Base-by-base conservation (phyloP, 208 protist species). In the Phytomonas francai region DNA sequence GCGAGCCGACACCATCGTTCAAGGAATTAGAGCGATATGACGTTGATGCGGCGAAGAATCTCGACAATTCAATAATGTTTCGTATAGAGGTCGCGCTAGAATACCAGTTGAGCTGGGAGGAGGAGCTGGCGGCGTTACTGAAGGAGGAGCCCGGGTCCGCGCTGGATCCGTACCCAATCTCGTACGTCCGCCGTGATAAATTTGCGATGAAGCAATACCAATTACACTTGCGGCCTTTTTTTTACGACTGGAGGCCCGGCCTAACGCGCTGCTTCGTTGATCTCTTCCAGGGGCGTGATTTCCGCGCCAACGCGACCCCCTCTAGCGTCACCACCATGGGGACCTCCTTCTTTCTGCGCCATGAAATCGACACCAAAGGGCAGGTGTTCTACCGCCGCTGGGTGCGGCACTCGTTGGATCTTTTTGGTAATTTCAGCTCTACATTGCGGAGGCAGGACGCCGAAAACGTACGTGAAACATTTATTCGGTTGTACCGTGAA, bases 381-480 rank as follows among this genome's bases (percentile, higher is more conserved):
- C 45, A 59, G 22, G 67, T 73, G 19, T 73, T 77, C 39, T 65
- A 73, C 22, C 59, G 72, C 59, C 65, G 65, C 25, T 77, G 65
- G 67, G 58, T 67, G 42, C 72, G 68, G 31, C 72, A 77, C 33
- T 57, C 61, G 2, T 27, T 77, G 14, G 49, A 64, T 27, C 54
- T 73, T 36, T 77, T 77, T 67, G 30, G 28, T 39, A 42, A 67
- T 29, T 74, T 65, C 34, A 30, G 54, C 22, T 51, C 36, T 31
- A 12, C 59, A 5, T 32, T 68, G 25, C 65, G 34, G n/a, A 45
- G 32, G 12, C 25, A 71, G 64, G 3, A 45, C 9, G 28, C 54
- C 25, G 5, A 11, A 59, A 59, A 59, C 7, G 25, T 59, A 59
- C 54, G 54, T 3, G 54, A 59, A 59, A 29, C n/a, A 29, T 9